Evolutionary conservation across 352 stramenopile species (phyloP), one percentile per base, ranked within the genome.

Genomic region (Phytophthora tentaculata): DNA sequence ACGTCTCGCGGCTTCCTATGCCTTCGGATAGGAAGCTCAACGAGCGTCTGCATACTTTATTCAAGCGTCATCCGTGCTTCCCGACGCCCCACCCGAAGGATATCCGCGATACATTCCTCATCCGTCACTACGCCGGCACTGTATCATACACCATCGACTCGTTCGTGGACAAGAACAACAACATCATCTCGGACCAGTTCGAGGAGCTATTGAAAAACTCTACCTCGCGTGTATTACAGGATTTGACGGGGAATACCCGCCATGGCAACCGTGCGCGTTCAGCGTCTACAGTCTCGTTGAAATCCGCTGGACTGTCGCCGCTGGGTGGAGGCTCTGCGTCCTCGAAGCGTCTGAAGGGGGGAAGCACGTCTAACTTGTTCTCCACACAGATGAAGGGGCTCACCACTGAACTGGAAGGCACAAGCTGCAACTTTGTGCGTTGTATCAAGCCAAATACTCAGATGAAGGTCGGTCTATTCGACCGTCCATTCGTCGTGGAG

Each of bases 401-500:
- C 5, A 94, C 90, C 8, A 86, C 82, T 0, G 87, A 95, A 52
- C 68, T 98, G 1, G 77, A 90, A 45, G 83, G 84, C 16, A 98
- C 94, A 24, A 89, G 88, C 56, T 96, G 93, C 56, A 96, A 96
- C 63, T 98, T 98, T 69, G 91, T 98, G 67, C 89, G 94, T 47
- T 98, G 94, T 77, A 97, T 98, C 74, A 98, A 98, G 75, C 96
- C 96, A 0, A 98, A 98, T 80, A 97, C 85, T n/a, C 75, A 90
- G 41, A 98, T 98, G 84, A 89, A 96, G 57, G 71, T 90, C 1
- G 89, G 95, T 17, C 44, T 89, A 14, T 96, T 91, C 49, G 88
- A 89, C 60, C 85, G 86, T 26, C 76, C 73, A 24, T 96, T 90
- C 51, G 88, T 91, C 13, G 86, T 91, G 13, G 87, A 92, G 52